These are phyloP conservation scores for Sisymbrium altissimum DNA, from an alignment of 345 rosid species.

Conservation along the genomic window DNA sequence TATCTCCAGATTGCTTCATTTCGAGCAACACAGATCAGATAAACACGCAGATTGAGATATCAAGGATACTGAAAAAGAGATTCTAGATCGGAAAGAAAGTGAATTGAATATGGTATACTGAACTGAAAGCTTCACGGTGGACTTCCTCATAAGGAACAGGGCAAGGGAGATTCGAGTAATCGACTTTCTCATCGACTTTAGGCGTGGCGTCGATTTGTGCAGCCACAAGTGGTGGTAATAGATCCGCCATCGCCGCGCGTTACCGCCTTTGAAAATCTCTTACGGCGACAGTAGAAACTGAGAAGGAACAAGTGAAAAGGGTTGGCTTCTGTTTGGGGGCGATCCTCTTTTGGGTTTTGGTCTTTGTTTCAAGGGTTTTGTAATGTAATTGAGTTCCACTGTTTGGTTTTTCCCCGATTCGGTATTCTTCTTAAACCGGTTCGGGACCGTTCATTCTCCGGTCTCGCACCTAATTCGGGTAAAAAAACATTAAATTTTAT, in stretches of 20 bases:
- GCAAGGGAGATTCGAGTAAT: conserved; percentile 77
- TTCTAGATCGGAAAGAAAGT: background rate
- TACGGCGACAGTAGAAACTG: conserved; percentile 22
- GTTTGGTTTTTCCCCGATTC: conserved; percentile 16
- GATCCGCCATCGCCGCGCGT: conserved; percentile 54
- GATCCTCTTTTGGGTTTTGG: conserved; percentile 16
- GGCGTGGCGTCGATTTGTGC: conserved; percentile 32
- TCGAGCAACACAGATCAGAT: background rate
- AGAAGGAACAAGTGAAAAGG: background rate
- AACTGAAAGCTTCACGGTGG: conserved; percentile 92
- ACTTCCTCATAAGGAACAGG: conserved; percentile 91
- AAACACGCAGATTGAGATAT: background rate
- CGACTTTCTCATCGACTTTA: conserved; percentile 51
- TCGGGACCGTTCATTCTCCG: conserved; percentile 1
- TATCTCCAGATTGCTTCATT: background rate
- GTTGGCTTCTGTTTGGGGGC: conserved; percentile 23
- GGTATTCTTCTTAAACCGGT: conserved; percentile 4
- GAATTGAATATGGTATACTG: conserved; percentile 25
- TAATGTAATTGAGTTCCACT: background rate
- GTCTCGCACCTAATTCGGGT: background rate
- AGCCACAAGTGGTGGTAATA: conserved; percentile 39
- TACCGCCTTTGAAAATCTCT: conserved; percentile 3
- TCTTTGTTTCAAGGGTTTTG: conserved; percentile 28
- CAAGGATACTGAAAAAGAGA: too few species aligned
- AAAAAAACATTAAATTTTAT: background rate